Conservation (phyloP, 225 moss, liverwort and hornwort species). For the Takakia lepidozioides region DNA sequence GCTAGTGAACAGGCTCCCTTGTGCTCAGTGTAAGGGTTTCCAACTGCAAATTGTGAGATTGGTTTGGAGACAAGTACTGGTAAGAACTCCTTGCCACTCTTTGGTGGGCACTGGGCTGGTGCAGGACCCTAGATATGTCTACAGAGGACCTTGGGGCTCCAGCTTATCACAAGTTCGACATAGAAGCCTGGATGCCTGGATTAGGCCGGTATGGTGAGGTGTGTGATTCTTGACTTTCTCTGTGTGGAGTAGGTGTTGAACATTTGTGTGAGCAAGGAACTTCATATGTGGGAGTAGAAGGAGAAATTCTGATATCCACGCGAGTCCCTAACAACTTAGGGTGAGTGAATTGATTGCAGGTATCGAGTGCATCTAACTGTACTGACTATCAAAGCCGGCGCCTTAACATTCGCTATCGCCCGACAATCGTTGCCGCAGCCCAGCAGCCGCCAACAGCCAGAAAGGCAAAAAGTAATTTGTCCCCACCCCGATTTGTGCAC, state of each 20-base stretch:
- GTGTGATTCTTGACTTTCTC: conserved; percentile 9
- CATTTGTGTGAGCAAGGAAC: no score
- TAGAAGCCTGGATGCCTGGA: conserved; percentile 99
- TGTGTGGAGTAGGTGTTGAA: no score
- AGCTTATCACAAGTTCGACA: conserved; percentile 89
- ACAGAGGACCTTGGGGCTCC: conserved; percentile 98
- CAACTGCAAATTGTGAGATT: no score
- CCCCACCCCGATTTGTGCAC: conserved; percentile 67
- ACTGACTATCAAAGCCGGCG: conserved; percentile 96
- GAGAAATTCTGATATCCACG: no score
- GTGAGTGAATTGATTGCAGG: no score
- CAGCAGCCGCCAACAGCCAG: conserved; percentile 29
- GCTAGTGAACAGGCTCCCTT: no score
- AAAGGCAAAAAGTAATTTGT: conserved; percentile 55
- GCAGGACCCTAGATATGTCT: conserved; percentile 96
- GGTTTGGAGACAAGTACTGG: no score
- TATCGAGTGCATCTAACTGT: conserved; percentile 96
- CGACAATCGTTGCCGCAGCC: conserved; percentile 10
- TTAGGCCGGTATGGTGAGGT: conserved; percentile 98
- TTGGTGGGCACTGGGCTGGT: neutral
- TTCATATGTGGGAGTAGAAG: no score
- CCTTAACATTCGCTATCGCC: conserved; percentile 84
- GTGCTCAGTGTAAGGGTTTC: no score
- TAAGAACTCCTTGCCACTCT: no score
- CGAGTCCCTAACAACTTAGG: no score